Evolutionary conservation across 441 rosid species (phyloP), one percentile per base, ranked within the genome.

Genomic region (Erodium texanum): DNA sequence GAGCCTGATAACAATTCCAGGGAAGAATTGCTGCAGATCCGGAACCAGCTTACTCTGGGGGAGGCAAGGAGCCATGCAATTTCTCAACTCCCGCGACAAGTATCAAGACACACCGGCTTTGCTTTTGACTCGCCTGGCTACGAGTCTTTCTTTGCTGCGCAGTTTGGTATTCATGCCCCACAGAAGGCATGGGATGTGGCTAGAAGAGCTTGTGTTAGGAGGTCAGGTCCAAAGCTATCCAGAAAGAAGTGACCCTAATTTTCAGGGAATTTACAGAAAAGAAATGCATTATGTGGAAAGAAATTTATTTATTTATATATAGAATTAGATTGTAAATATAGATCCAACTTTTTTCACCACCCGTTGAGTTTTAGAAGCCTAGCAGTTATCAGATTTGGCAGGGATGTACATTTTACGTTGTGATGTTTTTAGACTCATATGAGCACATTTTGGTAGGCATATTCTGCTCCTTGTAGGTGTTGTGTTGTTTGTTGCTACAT

Each of bases 121-220:
- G 98, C 99, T 5, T 95, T 95, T 3, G 98, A 92, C 73, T 95
- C 99, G 0, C 99, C 98, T 1, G 98, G 95, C 10, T 95, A 87
- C 1, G 99, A 95, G 77, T 95, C 97, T 38, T 95, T 95, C 81
- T 95, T 95, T 15, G 98, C 99, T 8, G 74, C 97, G 16, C 96
- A 95, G 78, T 75, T 85, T 14, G 98, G 99, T 65, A 65, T 90
- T 5, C 76, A 79, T 75, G 97, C 92, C 20, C 98, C 98, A 0
- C 97, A 90, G 34, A 95, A 87, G 84, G 89, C 98, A 24, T 95
- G 97, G 98, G 99, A 95, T 81, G 99, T 95, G 64, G 95, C 92
- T 16, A 79, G 92, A 72, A 84, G 99, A 86, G 99, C 98, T 56
- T 86, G 97, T 77, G 80, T 85, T 86, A 75, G 63, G 69, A 79